Evolutionary conservation across 164 flowering plant genomes (phyloP).

Genomic region (Liquidambar formosana): DNA sequence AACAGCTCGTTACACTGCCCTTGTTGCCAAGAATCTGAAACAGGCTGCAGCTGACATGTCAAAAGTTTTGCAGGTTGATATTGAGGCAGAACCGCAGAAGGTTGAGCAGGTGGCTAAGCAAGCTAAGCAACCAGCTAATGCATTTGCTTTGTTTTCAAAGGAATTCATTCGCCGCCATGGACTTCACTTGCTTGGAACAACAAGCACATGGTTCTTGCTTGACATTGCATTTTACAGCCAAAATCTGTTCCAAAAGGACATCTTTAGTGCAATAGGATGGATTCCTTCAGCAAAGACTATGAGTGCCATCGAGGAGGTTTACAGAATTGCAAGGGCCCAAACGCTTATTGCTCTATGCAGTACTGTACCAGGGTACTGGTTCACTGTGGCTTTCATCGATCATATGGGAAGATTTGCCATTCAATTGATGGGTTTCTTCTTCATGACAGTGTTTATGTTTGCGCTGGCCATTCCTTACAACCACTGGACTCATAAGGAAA

Average conservation of each 20-base stretch:
- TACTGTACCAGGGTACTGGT: conserved; percentile 90
- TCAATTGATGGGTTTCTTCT: conserved; percentile 70
- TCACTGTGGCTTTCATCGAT: conserved; percentile 74
- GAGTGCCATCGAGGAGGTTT: conserved; percentile 66
- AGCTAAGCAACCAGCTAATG: neutral
- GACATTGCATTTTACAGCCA: conserved; percentile 76
- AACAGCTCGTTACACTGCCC: conserved; percentile 81
- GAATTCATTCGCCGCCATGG: conserved; percentile 53
- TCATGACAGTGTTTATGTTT: conserved; percentile 85
- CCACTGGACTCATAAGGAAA: conserved; percentile 52
- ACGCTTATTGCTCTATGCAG: conserved; percentile 70
- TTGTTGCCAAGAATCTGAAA: conserved; percentile 68
- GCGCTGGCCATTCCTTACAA: conserved; percentile 68
- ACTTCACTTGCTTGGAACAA: conserved; percentile 58
- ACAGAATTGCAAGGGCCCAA: conserved; percentile 59
- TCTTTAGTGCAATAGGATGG: conserved; percentile 70
- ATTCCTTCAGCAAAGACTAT: conserved; percentile 55
- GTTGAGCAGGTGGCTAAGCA: conserved; percentile 12
- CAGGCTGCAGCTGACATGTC: conserved; percentile 76
- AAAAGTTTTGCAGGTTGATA: conserved; percentile 38
- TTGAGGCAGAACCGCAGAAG: conserved; percentile 41
- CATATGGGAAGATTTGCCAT: conserved; percentile 61
- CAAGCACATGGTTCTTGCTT: conserved; percentile 66
- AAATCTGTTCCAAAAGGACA: conserved; percentile 77
- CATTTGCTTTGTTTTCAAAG: conserved; percentile 46